These are phyloP conservation scores for Polygonum maritimum DNA, from an alignment of 148 eudicot genomes.

Conservation along the genomic window DNA sequence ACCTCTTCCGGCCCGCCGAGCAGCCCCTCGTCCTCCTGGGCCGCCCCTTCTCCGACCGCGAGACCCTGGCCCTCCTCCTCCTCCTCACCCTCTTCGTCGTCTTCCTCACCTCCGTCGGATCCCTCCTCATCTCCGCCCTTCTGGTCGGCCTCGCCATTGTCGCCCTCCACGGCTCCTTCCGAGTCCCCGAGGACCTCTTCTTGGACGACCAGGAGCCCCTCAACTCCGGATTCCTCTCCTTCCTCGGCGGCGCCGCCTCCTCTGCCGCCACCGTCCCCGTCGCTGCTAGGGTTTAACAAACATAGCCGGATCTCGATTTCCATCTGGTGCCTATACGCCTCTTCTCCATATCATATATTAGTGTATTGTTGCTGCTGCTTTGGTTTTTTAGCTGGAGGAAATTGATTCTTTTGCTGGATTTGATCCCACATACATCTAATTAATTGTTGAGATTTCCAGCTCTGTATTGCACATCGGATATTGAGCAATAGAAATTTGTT, in stretches of 20 bases:
- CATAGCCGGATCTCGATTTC: slow-evolving; percentile 3
- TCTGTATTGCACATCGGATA: slow-evolving; percentile 1
- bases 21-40: slow-evolving; percentile 32
- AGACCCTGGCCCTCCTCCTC: slow-evolving; percentile 31
- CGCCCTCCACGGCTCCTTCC: slow-evolving; percentile 43
- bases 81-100: slow-evolving; percentile 26
- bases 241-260: slow-evolving; percentile 10
- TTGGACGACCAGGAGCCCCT: slow-evolving; percentile 31
- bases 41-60: slow-evolving; percentile 40
- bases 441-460: neutral
- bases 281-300: neutral
- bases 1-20: slow-evolving; percentile 47
- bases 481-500: neutral
- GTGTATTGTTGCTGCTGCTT: neutral
- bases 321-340: neutral
- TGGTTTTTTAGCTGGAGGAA: neutral
- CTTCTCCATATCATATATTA: neutral
- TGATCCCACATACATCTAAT: neutral
- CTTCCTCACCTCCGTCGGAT: slow-evolving; percentile 55
- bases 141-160: slow-evolving; percentile 29
- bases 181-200: slow-evolving; percentile 55
- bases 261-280: neutral
- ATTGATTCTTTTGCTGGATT: slow-evolving; percentile 1
- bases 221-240: slow-evolving; percentile 32
- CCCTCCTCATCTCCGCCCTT: slow-evolving; percentile 31